Conservation (phyloP, 1,284 basidiomycete species). For the Apiotrichum porosum region DNA sequence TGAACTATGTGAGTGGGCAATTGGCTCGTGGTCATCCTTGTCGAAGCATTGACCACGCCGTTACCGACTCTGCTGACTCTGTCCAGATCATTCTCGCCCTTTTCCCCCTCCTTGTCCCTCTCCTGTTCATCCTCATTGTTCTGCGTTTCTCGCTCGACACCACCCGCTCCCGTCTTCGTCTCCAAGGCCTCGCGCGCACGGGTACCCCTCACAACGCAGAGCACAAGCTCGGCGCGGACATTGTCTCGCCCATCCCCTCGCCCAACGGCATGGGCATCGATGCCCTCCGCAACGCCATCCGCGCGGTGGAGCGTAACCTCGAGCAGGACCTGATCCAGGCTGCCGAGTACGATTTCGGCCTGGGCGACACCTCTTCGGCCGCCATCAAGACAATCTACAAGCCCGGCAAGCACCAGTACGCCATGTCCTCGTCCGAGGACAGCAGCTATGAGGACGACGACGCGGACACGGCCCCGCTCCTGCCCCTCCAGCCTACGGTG, state of each 20-base stretch:
- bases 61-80: slow-evolving; percentile 3
- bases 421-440: not conserved
- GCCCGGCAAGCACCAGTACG: not conserved
- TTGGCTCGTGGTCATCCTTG: too few relatives aligned
- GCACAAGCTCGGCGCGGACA: not conserved
- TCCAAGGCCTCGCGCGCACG: slow-evolving; percentile 30
- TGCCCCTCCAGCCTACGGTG: slow-evolving; percentile 14
- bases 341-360: slow-evolving; percentile 8
- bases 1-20: slow-evolving; percentile 68
- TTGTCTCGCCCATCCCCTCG: slow-evolving; percentile 12
- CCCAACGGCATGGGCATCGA: slow-evolving; percentile 28
- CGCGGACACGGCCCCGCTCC: not conserved
- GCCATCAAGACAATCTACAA: not conserved
- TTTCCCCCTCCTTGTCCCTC: slow-evolving; percentile 54
- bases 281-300: slow-evolving; percentile 28
- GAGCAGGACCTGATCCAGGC: slow-evolving; percentile 35
- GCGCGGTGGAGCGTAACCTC: slow-evolving; percentile 31
- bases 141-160: slow-evolving; percentile 33
- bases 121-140: slow-evolving; percentile 49
- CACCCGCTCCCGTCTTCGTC: slow-evolving; percentile 24
- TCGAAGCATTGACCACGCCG: too few relatives aligned
- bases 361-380: not conserved
- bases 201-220: not conserved
- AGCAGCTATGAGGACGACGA: not conserved
- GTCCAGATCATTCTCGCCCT: slow-evolving; percentile 61